A percentile compares a stretch with the other conserved stretches of the same genome.
These are phyloP conservation scores for Schizonepeta tenuifolia DNA, from an alignment of 257 asterid species.

Conservation along the genomic window DNA sequence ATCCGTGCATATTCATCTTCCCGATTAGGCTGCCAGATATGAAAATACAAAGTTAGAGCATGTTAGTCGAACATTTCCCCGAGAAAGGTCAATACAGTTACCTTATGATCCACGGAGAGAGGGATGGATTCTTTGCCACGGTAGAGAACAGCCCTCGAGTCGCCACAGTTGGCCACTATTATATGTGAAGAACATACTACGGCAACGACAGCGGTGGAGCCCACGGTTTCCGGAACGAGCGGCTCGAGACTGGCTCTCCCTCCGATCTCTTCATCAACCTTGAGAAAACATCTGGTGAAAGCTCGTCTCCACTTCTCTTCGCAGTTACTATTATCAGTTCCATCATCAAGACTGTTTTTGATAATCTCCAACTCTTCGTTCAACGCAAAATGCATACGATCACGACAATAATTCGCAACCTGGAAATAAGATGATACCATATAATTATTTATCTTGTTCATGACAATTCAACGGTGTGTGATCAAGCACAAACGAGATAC, in stretches of 20 bases:
- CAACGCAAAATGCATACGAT: constrained; percentile 71
- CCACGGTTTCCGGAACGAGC: constrained; percentile 88
- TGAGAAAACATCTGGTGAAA: constrained; percentile 67
- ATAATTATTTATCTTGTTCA: neutral
- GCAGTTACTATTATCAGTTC: constrained; percentile 30
- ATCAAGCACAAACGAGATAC: neutral
- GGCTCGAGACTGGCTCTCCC: constrained; percentile 61
- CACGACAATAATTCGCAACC: constrained; percentile 93
- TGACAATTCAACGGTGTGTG: neutral
- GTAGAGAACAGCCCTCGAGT: constrained; percentile 94
- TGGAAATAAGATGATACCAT: constrained; percentile 32
- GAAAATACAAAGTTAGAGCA: constrained; percentile 1
- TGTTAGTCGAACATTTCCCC: neutral
- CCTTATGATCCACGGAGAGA: constrained; percentile 87
- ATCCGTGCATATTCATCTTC: constrained; percentile 95
- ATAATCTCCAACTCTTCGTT: constrained; percentile 63
- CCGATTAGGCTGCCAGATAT: constrained; percentile 68
- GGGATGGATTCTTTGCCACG: constrained; percentile 88
- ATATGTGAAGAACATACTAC: constrained; percentile 93
- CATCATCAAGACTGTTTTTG: constrained; percentile 38
- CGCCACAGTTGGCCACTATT: constrained; percentile 91
- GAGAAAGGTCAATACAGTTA: constrained; percentile 33
- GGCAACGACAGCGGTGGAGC: constrained; percentile 92
- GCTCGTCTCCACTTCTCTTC: constrained; percentile 79
- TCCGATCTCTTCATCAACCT: constrained; percentile 83